Percentiles rank a stretch among this genome's conserved stretches.
Conservation (phyloP, 2,329 filamentous ascomycete genomes). For the Cladosporium halotolerans region DNA sequence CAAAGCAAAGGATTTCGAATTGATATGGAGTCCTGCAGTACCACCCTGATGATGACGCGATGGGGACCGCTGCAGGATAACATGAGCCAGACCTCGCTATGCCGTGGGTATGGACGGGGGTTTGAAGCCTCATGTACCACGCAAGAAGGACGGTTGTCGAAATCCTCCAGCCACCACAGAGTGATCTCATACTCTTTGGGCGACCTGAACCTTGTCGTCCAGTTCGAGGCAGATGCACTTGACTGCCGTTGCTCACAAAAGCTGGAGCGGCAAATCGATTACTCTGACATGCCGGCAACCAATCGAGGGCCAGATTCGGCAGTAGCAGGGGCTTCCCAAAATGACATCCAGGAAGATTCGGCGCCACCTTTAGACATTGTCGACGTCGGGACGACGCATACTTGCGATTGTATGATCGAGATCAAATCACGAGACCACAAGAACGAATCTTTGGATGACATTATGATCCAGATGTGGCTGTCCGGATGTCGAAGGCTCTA, state of each 20-base stretch:
- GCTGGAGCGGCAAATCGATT: background rate
- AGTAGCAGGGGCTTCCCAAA: background rate
- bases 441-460: background rate
- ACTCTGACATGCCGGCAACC: background rate
- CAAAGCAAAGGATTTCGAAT: background rate
- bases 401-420: background rate
- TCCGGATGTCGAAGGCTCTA: background rate
- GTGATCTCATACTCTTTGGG: background rate
- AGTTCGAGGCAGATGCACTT: background rate
- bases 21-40: background rate
- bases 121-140: background rate
- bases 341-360: background rate
- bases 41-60: background rate
- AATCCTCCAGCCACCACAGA: background rate
- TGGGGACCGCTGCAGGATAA: background rate
- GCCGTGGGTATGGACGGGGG: background rate
- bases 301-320: background rate
- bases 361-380: background rate
- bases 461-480: background rate
- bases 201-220: background rate
- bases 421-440: background rate
- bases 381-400: background rate
- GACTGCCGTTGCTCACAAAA: background rate
- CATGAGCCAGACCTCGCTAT: background rate
- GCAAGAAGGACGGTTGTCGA: background rate